Evolutionary conservation across 2,329 filamentous ascomycete species (phyloP), one percentile per base, ranked within the genome.

Genomic region (Xylariaceae sp.): DNA sequence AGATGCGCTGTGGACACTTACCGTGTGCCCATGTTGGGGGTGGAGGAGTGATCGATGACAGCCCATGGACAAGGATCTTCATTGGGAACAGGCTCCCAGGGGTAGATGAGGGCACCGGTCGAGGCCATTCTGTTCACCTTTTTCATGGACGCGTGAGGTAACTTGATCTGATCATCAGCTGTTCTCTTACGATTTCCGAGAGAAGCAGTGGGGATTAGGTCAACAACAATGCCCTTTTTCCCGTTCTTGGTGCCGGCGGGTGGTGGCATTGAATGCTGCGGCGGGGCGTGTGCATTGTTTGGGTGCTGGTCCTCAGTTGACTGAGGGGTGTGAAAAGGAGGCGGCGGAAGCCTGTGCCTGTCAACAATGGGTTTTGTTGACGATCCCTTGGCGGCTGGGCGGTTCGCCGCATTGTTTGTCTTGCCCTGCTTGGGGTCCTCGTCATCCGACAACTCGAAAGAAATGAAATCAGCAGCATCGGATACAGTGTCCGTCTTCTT

Each of bases 381-480:
- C 10, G 66, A 66, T 32, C 16, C 12, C 12, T 32, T 32, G 16
- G 8, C 25, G 8, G 27, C 7, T 16, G 12, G 27, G 27, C 12
- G 12, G 27, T 32, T 32, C 5, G 7, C 12, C 8, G 34, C 23
- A 21, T 12, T 4, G 27, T 19, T 32, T 42, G 16, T n/a, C 25
- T 16, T 21, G 11, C 33, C 3, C 34, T 43, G 19, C 7, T 52
- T 47, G 4, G 62, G 59, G 1, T 71, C 70, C 33, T 78, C 74
- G 21, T 77, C 76, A 43, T 84, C 80, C 37, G 77, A 78, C 36
- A 86, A 74, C 54, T 83, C 86, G 48, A 92, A 87, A 0, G 92
- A 94, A 44, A 98, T 95, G 62, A 96, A 97, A 55, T 98, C 92
- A 47, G 86, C 85, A 19, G 76, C 74, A 37, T 83, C 77, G 1